phyloP scores from a whole-genome alignment of 192 early-diverging fungal species.

The Linnemannia exigua region DNA sequence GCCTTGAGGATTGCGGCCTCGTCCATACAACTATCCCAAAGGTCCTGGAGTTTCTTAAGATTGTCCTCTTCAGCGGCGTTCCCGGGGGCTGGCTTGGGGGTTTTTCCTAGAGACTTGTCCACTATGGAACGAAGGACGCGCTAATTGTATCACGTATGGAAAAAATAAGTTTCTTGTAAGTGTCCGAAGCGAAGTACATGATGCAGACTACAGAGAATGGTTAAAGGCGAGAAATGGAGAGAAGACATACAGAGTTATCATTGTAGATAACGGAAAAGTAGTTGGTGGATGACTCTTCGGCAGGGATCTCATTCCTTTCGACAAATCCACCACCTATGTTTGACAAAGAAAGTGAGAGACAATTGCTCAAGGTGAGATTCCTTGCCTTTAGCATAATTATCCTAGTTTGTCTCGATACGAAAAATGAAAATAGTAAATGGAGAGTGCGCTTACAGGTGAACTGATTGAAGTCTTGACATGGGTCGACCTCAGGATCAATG shows the following conservation, averaged over 20 bases:
- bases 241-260: constrained; percentile 16
- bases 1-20: constrained; percentile 32
- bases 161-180: not conserved
- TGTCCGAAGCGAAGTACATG: not conserved
- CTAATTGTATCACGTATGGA: not conserved
- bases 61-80: constrained; percentile 59
- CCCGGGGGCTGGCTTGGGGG: constrained; percentile 31
- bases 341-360: not conserved
- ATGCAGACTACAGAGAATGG: not conserved
- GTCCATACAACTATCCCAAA: constrained; percentile 69
- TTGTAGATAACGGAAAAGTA: constrained; percentile 12
- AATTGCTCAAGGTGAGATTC: not conserved
- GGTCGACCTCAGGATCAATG: constrained; percentile 66
- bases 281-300: constrained; percentile 1
- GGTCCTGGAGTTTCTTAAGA: constrained; percentile 65
- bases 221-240: not conserved
- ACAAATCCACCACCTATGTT: constrained; percentile 23
- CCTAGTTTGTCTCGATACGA: no score
- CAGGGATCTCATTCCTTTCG: constrained; percentile 1
- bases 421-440: not conserved
- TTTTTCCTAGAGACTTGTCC: constrained; percentile 29
- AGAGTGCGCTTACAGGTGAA: constrained; percentile 64
- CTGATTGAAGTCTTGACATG: constrained; percentile 77
- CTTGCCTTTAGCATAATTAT: not conserved
- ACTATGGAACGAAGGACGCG: constrained; percentile 60